Conservation (phyloP, 768 basidiomycete species). For the Dioszegia hungarica region DNA sequence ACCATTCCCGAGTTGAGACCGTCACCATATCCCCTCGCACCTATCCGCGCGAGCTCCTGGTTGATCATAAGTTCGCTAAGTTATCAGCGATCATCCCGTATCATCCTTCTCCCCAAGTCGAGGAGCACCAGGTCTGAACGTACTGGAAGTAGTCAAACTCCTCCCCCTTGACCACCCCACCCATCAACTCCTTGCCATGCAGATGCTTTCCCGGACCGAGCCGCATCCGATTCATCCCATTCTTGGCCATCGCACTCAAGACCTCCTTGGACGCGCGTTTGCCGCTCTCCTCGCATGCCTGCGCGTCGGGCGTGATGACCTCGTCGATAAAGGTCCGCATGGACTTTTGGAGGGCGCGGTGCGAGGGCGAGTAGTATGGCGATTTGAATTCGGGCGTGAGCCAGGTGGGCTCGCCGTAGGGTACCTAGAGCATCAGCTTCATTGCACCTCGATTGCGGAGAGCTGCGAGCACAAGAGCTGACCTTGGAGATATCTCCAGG, state of each 20-base stretch:
- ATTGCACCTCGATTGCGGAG: not conserved
- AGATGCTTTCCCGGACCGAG: conserved; percentile 87
- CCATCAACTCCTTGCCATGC: conserved; percentile 69
- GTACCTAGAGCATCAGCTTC: conserved; percentile 53
- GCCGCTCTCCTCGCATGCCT: conserved; percentile 77
- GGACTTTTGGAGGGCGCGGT: conserved; percentile 51
- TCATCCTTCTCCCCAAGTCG: too few species aligned
- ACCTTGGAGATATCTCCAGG: conserved; percentile 59
- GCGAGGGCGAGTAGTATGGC: conserved; percentile 70
- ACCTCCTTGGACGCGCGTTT: conserved; percentile 75
- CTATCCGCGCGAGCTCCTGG: conserved; percentile 68
- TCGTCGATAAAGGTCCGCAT: conserved; percentile 67
- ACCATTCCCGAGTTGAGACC: conserved; percentile 71
- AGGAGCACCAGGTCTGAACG: conserved; percentile 18
- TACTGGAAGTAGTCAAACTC: conserved; percentile 93
- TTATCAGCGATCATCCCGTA: not conserved
- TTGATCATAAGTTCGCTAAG: conserved; percentile 63
- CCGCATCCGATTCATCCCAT: conserved; percentile 81
- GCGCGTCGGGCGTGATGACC: conserved; percentile 66
- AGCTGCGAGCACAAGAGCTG: conserved; percentile 6
- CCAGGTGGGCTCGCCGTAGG: conserved; percentile 88
- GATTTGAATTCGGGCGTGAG: conserved; percentile 64
- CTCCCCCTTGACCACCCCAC: conserved; percentile 70
- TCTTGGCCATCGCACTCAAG: conserved; percentile 74
- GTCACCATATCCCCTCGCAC: conserved; percentile 73